Evolutionary conservation across 2,329 filamentous ascomycete genomes (phyloP), one percentile per base, ranked within the genome.

Genomic region (Fonsecaea monophora): DNA sequence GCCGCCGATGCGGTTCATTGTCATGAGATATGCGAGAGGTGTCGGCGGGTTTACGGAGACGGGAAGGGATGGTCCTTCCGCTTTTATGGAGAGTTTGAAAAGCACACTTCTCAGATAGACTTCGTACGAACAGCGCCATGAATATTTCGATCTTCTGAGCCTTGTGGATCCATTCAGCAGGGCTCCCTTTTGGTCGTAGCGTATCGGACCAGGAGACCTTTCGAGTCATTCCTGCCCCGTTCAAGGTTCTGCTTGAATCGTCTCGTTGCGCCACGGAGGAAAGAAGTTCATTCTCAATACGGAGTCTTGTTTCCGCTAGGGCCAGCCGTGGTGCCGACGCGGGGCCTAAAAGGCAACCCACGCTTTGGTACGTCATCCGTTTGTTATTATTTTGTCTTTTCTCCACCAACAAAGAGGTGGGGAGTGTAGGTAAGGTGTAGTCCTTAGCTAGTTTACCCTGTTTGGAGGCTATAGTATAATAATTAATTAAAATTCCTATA

Each of bases 1-100:
- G 42, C 42, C 7, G 10, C n/a, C 7, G 42, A 48, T 48, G 42
- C 42, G 10, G 54, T 53, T 21, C n/a, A 62, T 53, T 35, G 34
- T 38, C 37, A 63, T 40, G 60, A 63, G 60, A 57, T 9, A 63
- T n/a, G 21, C 53, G 53, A 32, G 60, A 50, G 21, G 21, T 57
- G 37, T 56, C 18, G 35, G 45, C 18, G 40, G n/a, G n/a, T 25
- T 38, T 37, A 30, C 32, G 34, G 40, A 45, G 25, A 48, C 42
- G 37, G 40, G 57, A 50, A 45, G 30, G 30, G 55, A 57, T 38
- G 30, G 30, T 2, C 53, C 35, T 50, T 13, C 15, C 6, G 53
- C n/a, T 35, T 8, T 18, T 55, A 21, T 55, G 53, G 15, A 38
- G 53, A 37, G 32, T 55, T 55, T 18, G 32, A 55, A 55, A 55